Percentiles rank a stretch among this genome's conserved stretches.
These are phyloP conservation scores for Carpinus fangiana DNA, from an alignment of 306 rosid species.

Conservation along the genomic window DNA sequence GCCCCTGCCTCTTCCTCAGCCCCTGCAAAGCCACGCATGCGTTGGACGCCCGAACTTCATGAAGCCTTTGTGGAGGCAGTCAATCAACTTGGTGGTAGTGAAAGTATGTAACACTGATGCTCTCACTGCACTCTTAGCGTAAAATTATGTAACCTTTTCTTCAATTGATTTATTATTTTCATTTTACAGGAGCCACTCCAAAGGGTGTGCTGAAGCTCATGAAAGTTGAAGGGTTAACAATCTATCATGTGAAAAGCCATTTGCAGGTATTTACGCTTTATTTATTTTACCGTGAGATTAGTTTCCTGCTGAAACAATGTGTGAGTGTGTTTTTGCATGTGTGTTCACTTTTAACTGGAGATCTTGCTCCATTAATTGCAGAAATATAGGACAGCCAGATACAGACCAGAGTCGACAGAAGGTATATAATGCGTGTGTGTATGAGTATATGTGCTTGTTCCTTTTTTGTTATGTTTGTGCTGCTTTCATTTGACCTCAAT, in stretches of 20 bases:
- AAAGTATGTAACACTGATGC: slow-evolving; percentile 61
- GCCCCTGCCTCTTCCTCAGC: slow-evolving; percentile 53
- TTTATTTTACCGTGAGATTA: slow-evolving; percentile 26
- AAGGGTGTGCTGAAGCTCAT: slow-evolving; percentile 95
- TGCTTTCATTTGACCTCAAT: neutral
- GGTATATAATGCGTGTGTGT: slow-evolving; percentile 49
- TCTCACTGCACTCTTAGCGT: slow-evolving; percentile 20
- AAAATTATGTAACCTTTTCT: slow-evolving; percentile 32
- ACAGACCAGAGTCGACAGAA: slow-evolving; percentile 90
- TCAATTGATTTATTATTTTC: slow-evolving; percentile 24
- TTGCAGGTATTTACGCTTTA: slow-evolving; percentile 62
- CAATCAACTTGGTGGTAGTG: slow-evolving; percentile 95
- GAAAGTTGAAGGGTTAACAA: slow-evolving; percentile 94
- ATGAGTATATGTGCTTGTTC: slow-evolving; percentile 6
- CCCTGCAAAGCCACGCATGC: slow-evolving; percentile 86
- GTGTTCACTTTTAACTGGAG: slow-evolving; percentile 31
- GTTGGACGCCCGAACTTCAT: slow-evolving; percentile 99
- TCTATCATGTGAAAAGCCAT: slow-evolving; percentile 99
- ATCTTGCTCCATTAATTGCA: slow-evolving; percentile 55
- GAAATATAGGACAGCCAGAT: slow-evolving; percentile 99
- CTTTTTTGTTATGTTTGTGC: neutral
- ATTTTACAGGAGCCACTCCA: slow-evolving; percentile 86
- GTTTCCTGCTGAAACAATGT: slow-evolving; percentile 8
- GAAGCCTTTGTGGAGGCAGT: slow-evolving; percentile 99
- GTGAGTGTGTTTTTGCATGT: slow-evolving; percentile 4